phyloP scores from a whole-genome alignment of 2,329 filamentous ascomycete species.

The Zelopaecilomyces penicillatus region DNA sequence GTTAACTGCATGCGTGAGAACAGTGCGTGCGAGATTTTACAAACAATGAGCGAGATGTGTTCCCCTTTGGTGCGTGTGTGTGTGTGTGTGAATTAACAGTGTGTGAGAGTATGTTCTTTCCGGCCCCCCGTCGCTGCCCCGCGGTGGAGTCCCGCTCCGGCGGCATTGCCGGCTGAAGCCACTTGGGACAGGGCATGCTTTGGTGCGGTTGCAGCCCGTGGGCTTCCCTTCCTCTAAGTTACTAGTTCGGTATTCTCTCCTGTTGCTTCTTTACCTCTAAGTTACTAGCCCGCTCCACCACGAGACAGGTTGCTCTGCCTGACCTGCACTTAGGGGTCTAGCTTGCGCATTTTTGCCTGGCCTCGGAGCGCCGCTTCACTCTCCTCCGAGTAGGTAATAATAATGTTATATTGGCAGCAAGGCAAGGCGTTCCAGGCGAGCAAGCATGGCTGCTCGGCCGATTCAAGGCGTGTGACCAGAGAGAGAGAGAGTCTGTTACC shows the following conservation, averaged over 20 bases:
- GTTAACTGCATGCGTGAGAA: too few species aligned
- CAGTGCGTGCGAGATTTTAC: too few species aligned
- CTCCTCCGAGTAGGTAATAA: too few species aligned
- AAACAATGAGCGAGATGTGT: too few species aligned
- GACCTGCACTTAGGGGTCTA: slow-evolving; percentile 6
- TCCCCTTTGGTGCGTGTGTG: too few species aligned
- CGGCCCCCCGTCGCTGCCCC: slow-evolving; percentile 1
- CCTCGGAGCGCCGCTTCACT: too few species aligned
- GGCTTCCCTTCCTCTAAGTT: slow-evolving; percentile 10
- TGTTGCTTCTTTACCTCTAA: slow-evolving; percentile 10
- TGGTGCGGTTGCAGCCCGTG: slow-evolving; percentile 3
- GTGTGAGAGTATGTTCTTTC: background rate
- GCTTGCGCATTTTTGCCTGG: background rate
- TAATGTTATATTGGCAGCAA: too few species aligned
- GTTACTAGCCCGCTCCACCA: slow-evolving; percentile 10
- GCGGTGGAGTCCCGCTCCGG: slow-evolving; percentile 7
- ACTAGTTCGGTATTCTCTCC: slow-evolving; percentile 8
- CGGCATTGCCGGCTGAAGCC: slow-evolving; percentile 8
- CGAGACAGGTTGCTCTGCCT: background rate
- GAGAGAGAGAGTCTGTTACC: slow-evolving; percentile 2
- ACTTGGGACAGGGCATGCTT: slow-evolving; percentile 2
- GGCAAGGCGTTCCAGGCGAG: background rate
- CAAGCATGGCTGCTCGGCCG: slow-evolving; percentile 1
- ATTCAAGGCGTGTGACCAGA: slow-evolving; percentile 1
- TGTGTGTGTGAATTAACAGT: too few species aligned